Conservation (phyloP, 257 asterid species). For the Plectranthus barbatus region DNA sequence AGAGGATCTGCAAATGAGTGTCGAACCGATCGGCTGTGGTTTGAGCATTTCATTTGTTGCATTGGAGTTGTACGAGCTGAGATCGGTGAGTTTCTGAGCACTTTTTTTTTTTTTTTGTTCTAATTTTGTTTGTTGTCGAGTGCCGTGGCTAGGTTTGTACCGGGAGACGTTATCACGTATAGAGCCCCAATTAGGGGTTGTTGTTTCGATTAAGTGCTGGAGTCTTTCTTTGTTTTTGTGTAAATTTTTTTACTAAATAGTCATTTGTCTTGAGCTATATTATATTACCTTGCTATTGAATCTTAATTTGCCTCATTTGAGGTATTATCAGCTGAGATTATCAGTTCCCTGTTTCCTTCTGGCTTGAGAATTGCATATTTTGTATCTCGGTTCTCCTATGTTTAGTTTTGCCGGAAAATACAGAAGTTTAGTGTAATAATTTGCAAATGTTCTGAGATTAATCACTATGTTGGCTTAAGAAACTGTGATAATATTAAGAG, state of each 20-base stretch:
- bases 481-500: not conserved
- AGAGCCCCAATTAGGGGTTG: slow-evolving; percentile 10
- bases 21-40: slow-evolving; percentile 22
- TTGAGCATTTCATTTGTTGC: slow-evolving; percentile 5
- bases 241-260: not conserved
- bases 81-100: slow-evolving; percentile 17
- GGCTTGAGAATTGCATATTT: not conserved
- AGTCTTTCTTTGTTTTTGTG: not conserved
- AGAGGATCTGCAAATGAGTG: slow-evolving; percentile 22
- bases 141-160: not conserved
- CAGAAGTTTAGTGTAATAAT: not conserved
- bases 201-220: not conserved
- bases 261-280: not conserved
- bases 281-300: not conserved
- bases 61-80: slow-evolving; percentile 22
- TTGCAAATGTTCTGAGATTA: not conserved
- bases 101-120: no score
- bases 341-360: not conserved
- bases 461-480: not conserved
- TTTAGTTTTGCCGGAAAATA: not conserved
- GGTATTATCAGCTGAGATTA: not conserved
- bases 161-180: slow-evolving; percentile 5
- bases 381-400: not conserved
- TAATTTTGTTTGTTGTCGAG: not conserved
- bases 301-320: not conserved